Evolutionary conservation across 129 eudicot genomes (phyloP), one percentile per base, ranked within the genome.

Genomic region (Chrysanthemum makinoi): DNA sequence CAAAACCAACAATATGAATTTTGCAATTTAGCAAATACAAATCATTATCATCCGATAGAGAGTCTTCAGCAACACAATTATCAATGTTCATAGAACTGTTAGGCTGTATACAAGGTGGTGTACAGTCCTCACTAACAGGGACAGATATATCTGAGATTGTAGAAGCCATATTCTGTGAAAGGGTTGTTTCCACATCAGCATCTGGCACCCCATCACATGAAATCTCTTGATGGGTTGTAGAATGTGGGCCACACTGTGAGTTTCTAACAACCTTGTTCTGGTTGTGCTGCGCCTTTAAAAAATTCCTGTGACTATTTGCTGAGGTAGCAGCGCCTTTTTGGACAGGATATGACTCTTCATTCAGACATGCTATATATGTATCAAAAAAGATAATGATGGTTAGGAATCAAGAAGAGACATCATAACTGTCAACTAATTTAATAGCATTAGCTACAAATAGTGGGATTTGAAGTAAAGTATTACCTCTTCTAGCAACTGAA

Each of bases 401-500:
- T 75, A 74, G 78, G 52, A 56, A 14, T 48, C 66, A 72, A 24
- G 61, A 43, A 56, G 17, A 67, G 8, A 62, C 58, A 55, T 43
- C 59, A 19, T 62, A 15, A 54, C 54, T 43, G 20, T 54, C 24
- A 54, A 54, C 20, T 20, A 54, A 54, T 10, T 54, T 54, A 54
- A 6, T 2, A 54, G 24, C 60, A 17, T 17, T n/a, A 16, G 60
- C 24, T 2, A 54, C 24, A 17, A 6, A 54, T 15, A 54, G 20
- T 6, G 4, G 16, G 39, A 20, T 4, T 9, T 22, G 2, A 20
- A 62, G 51, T 28, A 18, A 62, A 43, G 52, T 58, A 63, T 71
- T 87, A 90, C 99, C 99, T 90, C 94, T 82, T 83, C 89, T 90
- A 53, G 91, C 87, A 83, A 90, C 81, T 47, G 96, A 94, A 56